phyloP scores from a whole-genome alignment of 345 rosid species.

The Ailanthus altissimus region DNA sequence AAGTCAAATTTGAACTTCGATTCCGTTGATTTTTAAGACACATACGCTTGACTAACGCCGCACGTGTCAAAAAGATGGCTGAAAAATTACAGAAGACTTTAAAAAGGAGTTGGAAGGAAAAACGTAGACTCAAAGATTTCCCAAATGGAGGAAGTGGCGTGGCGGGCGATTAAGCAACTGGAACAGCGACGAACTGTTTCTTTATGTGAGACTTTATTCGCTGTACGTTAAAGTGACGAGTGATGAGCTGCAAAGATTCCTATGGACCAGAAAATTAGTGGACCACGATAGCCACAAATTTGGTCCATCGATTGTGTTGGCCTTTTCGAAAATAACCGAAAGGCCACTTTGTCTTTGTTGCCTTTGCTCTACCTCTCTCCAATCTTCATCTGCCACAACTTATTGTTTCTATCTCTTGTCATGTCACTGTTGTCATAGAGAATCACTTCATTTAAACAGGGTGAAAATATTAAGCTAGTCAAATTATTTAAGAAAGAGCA shows the following conservation, averaged over 20 bases:
- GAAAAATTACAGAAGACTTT: background rate
- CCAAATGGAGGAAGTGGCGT: background rate
- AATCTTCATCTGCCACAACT: background rate
- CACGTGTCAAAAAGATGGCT: background rate
- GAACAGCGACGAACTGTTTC: background rate
- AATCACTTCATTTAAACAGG: no score
- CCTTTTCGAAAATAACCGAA: background rate
- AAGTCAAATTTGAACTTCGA: background rate
- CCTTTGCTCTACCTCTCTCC: background rate
- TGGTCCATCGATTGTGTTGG: constrained; percentile 17
- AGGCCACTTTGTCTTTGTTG: background rate
- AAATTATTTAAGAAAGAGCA: background rate
- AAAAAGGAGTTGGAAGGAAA: no score
- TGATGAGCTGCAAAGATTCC: constrained; percentile 22
- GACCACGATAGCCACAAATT: background rate
- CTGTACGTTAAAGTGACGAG: background rate
- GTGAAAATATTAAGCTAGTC: no score
- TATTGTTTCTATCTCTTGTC: background rate
- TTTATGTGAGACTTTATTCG: background rate
- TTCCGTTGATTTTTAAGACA: background rate
- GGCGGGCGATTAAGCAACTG: background rate
- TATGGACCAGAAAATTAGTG: constrained; percentile 14
- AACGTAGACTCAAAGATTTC: background rate
- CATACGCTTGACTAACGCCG: background rate
- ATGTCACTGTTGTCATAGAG: background rate